Conservation (phyloP, 2,329 filamentous ascomycete species). For the Lecanicillium sp. region DNA sequence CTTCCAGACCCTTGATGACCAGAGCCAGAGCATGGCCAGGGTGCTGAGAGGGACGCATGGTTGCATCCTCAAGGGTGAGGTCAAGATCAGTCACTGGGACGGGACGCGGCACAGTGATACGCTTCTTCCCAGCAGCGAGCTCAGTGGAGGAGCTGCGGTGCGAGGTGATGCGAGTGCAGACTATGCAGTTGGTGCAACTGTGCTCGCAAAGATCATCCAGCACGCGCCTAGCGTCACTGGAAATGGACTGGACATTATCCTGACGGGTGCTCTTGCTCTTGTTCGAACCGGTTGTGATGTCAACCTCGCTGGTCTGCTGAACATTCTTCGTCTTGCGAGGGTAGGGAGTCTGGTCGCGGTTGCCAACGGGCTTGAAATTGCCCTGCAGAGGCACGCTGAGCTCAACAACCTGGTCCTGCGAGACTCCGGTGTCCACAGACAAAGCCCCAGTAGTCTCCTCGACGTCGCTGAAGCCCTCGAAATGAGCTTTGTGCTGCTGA, state of each 20-base stretch:
- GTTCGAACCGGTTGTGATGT: slow-evolving; percentile 12
- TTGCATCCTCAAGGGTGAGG: slow-evolving; percentile 43
- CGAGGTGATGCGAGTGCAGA: slow-evolving; percentile 49
- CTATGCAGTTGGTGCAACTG: slow-evolving; percentile 50
- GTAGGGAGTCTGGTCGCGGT: slow-evolving; percentile 17
- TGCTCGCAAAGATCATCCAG: slow-evolving; percentile 50
- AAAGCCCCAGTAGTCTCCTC: slow-evolving; percentile 31
- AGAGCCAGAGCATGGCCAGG: slow-evolving; percentile 69
- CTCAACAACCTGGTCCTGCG: slow-evolving; percentile 29
- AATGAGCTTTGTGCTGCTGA: slow-evolving; percentile 19
- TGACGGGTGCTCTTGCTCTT: slow-evolving; percentile 16
- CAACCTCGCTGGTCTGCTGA: slow-evolving; percentile 6
- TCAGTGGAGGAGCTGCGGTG: slow-evolving; percentile 35
- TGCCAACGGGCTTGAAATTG: slow-evolving; percentile 22
- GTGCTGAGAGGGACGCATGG: slow-evolving; percentile 60
- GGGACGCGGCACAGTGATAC: slow-evolving; percentile 57
- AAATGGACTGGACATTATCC: slow-evolving; percentile 39
- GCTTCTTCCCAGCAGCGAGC: slow-evolving; percentile 44
- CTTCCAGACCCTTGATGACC: slow-evolving; percentile 76
- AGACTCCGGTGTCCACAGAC: slow-evolving; percentile 28
- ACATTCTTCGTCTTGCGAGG: slow-evolving; percentile 10
- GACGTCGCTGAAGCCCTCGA: slow-evolving; percentile 25
- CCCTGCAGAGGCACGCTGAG: slow-evolving; percentile 22
- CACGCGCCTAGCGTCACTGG: slow-evolving; percentile 45
- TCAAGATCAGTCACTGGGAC: slow-evolving; percentile 60